Percentiles rank a stretch among this genome's conserved stretches.
Evolutionary conservation across 768 basidiomycete species (phyloP).

Genomic region (Lentinula edodes): DNA sequence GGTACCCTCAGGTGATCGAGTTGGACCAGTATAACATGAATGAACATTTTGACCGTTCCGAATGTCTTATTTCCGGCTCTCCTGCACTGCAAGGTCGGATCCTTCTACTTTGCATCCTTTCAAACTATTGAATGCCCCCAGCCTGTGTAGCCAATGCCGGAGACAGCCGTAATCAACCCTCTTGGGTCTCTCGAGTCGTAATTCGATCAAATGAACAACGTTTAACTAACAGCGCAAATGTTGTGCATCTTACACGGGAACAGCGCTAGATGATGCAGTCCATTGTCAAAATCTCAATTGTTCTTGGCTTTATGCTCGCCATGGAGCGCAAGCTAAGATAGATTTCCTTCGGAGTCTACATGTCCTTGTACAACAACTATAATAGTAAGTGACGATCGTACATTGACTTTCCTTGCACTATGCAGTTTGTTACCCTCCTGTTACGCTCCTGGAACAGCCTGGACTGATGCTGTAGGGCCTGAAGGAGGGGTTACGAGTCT

Average conservation of each 20-base stretch:
- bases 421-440: too few species aligned
- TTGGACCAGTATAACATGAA: conserved; percentile 52
- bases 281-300: conserved; percentile 85
- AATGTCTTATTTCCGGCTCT: conserved; percentile 65
- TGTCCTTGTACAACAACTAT: conserved; percentile 28
- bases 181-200: conserved; percentile 48
- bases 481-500: conserved; percentile 19
- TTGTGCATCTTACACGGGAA: conserved; percentile 66
- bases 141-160: conserved; percentile 62
- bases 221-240: conserved; percentile 55
- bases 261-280: conserved; percentile 50
- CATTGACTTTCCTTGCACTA: conserved; percentile 14
- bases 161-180: conserved; percentile 47
- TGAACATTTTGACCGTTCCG: conserved; percentile 66
- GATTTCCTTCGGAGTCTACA: conserved; percentile 29
- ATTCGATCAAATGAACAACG: conserved; percentile 50
- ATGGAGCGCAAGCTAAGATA: conserved; percentile 44
- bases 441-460: conserved; percentile 34
- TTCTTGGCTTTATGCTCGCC: conserved; percentile 72
- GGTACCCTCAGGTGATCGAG: conserved; percentile 16
- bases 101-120: too few species aligned
- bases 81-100: conserved; percentile 50
- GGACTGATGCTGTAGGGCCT: conserved; percentile 9
- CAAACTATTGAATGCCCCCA: conserved; percentile 25
- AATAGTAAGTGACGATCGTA: not conserved